These are phyloP conservation scores for Aureobasidium leucospermi DNA, from an alignment of 2,329 filamentous ascomycete genomes.

Conservation along the genomic window DNA sequence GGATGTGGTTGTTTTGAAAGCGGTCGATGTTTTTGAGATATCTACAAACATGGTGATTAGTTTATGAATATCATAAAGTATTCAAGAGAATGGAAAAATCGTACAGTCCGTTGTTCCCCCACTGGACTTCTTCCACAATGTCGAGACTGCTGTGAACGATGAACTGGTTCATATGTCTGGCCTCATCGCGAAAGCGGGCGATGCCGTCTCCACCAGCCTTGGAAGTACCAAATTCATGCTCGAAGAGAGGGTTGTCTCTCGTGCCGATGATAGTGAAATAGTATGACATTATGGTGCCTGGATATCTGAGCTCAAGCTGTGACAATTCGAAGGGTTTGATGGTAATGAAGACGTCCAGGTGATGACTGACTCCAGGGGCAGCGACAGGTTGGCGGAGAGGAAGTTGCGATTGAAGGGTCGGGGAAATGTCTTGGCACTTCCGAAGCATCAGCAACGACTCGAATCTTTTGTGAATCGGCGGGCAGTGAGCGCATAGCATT, in stretches of 20 bases:
- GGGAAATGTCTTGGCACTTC: conserved; percentile 19
- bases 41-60: conserved; percentile 34
- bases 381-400: background rate
- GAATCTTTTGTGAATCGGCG: conserved; percentile 5
- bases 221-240: conserved; percentile 93
- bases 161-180: conserved; percentile 94
- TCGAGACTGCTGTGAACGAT: conserved; percentile 90
- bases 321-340: background rate
- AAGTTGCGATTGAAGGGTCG: background rate
- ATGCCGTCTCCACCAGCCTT: conserved; percentile 92
- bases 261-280: conserved; percentile 97
- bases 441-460: conserved; percentile 14
- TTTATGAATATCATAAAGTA: conserved; percentile 36
- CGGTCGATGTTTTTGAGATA: conserved; percentile 91
- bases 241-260: conserved; percentile 92
- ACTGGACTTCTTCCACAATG: conserved; percentile 93
- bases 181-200: conserved; percentile 79
- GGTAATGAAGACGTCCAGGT: background rate
- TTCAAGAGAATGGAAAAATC: conserved; percentile 24
- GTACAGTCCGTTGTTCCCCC: conserved; percentile 78
- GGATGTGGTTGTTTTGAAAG: conserved; percentile 93
- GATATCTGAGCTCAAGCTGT: background rate
- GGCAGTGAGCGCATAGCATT: background rate
- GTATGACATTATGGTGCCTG: conserved; percentile 69
- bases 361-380: background rate